Conservation (phyloP, 148 eudicot species). For the Talinum fruticosum region DNA sequence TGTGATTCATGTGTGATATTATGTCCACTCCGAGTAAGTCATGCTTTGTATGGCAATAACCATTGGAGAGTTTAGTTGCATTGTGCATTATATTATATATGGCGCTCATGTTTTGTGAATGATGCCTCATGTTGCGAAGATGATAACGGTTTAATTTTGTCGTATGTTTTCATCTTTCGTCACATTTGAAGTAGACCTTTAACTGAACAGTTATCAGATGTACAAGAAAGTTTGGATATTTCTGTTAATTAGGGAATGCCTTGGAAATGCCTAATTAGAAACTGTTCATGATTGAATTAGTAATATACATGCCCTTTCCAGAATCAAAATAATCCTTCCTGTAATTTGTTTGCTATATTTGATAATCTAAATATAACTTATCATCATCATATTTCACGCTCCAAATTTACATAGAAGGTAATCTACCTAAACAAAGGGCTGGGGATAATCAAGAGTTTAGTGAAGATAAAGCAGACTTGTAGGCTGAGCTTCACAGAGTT, state of each 20-base stretch:
- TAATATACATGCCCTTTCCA: not conserved
- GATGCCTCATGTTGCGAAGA: not conserved
- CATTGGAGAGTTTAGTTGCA: not conserved
- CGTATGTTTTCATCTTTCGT: not conserved
- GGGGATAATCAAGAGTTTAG: not conserved
- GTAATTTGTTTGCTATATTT: not conserved
- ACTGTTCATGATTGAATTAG: not conserved
- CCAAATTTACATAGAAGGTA: not conserved
- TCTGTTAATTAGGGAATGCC: not conserved
- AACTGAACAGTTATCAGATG: no score
- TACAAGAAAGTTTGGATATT: not conserved
- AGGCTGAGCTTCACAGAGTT: not conserved
- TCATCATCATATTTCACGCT: not conserved
- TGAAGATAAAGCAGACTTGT: not conserved
- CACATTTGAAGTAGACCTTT: not conserved
- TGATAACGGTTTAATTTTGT: not conserved
- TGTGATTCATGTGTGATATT: not conserved
- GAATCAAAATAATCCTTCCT: not conserved
- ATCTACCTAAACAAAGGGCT: not conserved
- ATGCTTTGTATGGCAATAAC: not conserved
- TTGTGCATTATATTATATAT: not conserved
- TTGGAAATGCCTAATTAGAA: not conserved
- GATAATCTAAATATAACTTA: not conserved
- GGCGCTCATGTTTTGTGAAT: not conserved
- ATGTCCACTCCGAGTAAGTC: not conserved